Base-by-base conservation (phyloP, 768 basidiomycete genomes). In the Lentinula sp. region DNA sequence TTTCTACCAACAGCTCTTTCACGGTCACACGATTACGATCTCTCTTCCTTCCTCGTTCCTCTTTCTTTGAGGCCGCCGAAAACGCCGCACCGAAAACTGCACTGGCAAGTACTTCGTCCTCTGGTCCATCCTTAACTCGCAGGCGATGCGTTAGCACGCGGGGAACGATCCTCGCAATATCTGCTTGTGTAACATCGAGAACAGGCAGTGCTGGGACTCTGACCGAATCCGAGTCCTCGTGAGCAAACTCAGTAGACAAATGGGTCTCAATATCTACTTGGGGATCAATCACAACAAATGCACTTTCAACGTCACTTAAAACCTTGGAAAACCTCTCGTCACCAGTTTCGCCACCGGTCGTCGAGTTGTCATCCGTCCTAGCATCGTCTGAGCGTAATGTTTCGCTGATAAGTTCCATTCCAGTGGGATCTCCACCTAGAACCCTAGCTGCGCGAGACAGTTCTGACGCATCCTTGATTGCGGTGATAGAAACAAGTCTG, bases 61-160 rank as follows among this genome's bases (percentile, higher is more conserved):
- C 55, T 28, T 59, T 46, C 15, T 57, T 55, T 59, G 52, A 52
- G 63, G 18, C 60, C 41, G 15, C 36, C 35, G 56, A 53, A 64
- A 46, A 64, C 49, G 73, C 74, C 13, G 87, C 88, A 33, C 85
- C 83, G 66, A 79, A 85, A 62, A 86, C 69, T 3, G 82, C 78
- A 62, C 88, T 84, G 7, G 83, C 83, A 60, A 92, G 70, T 2
- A 90, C 72, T 68, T 92, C 88, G 61, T 90, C 87, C 61, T 83
- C 77, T 1, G 87, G 87, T 0, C 88, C 84, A 68, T 85, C 81
- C 41, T 90, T 78, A 59, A 90, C 81, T 54, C 87, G 78, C 62
- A 93, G 68, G 10, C 91, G 86, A 73, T 93, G 91, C 6, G 87
- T 86, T 35, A 93, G 79, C 0, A 87, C 84, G 20, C 88, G 75